Evolutionary conservation across 108 stramenopile species (phyloP).

Genomic region (Skeletonema costatum): DNA sequence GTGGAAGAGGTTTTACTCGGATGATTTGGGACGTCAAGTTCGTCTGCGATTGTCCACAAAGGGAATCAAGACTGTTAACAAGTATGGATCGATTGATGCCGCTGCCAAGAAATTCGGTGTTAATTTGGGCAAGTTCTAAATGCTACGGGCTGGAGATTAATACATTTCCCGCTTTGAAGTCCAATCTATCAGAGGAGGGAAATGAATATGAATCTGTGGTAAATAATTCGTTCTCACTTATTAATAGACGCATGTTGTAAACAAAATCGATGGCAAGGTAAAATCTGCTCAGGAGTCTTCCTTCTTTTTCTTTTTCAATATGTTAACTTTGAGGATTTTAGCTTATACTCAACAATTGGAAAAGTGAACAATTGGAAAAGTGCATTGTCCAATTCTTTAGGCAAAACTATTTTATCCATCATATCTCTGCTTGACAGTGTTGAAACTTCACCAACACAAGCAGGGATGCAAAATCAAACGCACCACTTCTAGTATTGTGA

Average conservation of each 20-base stretch:
- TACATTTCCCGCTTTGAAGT: neutral
- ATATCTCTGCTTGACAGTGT: constrained; percentile 44
- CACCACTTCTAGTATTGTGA: constrained; percentile 77
- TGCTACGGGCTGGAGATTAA: neutral
- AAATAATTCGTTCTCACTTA: constrained; percentile 6
- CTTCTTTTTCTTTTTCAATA: neutral
- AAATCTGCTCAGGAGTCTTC: neutral
- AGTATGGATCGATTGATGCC: constrained; percentile 91
- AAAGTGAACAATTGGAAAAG: neutral
- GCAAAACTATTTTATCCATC: neutral
- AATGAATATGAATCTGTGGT: neutral
- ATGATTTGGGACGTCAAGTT: constrained; percentile 80
- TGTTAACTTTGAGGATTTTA: neutral
- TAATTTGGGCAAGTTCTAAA: constrained; percentile 87
- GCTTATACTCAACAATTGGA: neutral
- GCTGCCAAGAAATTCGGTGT: constrained; percentile 94
- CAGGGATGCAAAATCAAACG: constrained; percentile 84
- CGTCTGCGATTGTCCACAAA: constrained; percentile 90
- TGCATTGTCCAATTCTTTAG: neutral
- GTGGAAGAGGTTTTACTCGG: constrained; percentile 87
- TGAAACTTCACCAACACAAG: constrained; percentile 64
- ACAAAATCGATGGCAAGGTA: neutral
- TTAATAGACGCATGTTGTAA: constrained; percentile 3
- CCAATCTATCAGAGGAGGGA: neutral
- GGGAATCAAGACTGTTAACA: constrained; percentile 96